Evolutionary conservation across 306 rosid genomes (phyloP).

Genomic region (Glycine soja): DNA sequence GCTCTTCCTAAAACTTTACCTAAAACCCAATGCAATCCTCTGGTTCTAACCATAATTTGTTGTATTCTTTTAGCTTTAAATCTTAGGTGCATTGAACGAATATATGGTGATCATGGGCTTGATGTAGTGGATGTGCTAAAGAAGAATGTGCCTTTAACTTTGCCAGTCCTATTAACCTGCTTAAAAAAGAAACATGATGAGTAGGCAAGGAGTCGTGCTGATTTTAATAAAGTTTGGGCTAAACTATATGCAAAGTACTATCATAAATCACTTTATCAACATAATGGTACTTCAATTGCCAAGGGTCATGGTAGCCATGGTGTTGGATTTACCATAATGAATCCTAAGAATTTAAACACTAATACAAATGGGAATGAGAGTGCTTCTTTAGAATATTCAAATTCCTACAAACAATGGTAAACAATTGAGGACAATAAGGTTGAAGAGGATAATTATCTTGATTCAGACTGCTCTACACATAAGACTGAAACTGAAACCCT

Average conservation of each 20-base stretch:
- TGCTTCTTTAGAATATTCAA: constrained; percentile 70
- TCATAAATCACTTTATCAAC: constrained; percentile 95
- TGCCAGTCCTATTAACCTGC: constrained; percentile 84
- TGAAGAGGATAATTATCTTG: constrained; percentile 63
- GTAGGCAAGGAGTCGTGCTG: constrained; percentile 84
- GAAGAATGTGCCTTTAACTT: constrained; percentile 78
- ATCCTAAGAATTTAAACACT: background rate
- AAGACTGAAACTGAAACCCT: constrained; percentile 66
- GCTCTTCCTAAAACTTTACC: too few relatives aligned
- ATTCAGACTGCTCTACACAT: constrained; percentile 53
- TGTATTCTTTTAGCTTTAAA: constrained; percentile 66
- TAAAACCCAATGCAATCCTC: too few relatives aligned
- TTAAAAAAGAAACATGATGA: constrained; percentile 96
- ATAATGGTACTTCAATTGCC: constrained; percentile 61
- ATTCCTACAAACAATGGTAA: constrained; percentile 69
- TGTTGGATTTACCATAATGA: constrained; percentile 57
- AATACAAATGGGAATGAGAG: background rate
- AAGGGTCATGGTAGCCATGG: constrained; percentile 69
- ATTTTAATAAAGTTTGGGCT: constrained; percentile 88
- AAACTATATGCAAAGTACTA: constrained; percentile 88
- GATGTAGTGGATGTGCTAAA: constrained; percentile 85
- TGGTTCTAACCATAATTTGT: too few relatives aligned
- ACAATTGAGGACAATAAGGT: constrained; percentile 68
- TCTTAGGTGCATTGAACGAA: constrained; percentile 81
- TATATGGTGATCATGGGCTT: constrained; percentile 97